Evolutionary conservation across 305 asterid species (phyloP), one percentile per base, ranked within the genome.

Genomic region (Nicotiana rustica): DNA sequence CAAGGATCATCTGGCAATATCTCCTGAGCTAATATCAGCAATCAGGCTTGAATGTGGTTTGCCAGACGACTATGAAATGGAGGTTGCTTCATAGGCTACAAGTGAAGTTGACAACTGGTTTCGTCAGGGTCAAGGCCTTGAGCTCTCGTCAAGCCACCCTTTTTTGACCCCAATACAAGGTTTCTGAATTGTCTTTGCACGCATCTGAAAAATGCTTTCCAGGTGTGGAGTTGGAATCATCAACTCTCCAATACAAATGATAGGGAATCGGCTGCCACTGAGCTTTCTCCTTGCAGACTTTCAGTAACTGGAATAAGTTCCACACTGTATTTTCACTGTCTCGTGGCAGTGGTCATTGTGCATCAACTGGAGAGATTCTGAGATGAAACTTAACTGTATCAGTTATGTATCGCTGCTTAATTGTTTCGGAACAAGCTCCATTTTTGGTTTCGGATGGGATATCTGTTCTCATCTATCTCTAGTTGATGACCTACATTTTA

Each of bases 11-110:
- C 85, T 47, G 33, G 35, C 38, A 9, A 78, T 93, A 66, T 92
- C 99, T 82, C 95, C 93, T 4, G 98, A 93, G 87, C 97, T 96
- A 82, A 79, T 94, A 66, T 88, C 98, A 70, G 99, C 98, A 25
- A 91, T 96, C 67, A 91, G 89, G 85, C 85, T 90, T 56, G 98
- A 93, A 87, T 94, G 98, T 67, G 98, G 97, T 29, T 78, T 91
- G 86, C 83, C 82, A 78, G 35, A 83, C 21, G 55, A 84, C 84
- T 13, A 60, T 1, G 84, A 82, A 60, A 83, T 82, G 66, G 80
- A 76, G 79, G 75, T 68, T 25, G 19, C 70, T 64, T 56, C 80
- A 52, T 75, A 75, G 79, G 80, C 44, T 14, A 71, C 79, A 52
- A 3, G 41, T 3, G 65, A 75, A 55, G 47, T 29, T 29, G 17